Evolutionary conservation across 2,329 filamentous ascomycete species (phyloP).

Genomic region (Monilinia fructigena): DNA sequence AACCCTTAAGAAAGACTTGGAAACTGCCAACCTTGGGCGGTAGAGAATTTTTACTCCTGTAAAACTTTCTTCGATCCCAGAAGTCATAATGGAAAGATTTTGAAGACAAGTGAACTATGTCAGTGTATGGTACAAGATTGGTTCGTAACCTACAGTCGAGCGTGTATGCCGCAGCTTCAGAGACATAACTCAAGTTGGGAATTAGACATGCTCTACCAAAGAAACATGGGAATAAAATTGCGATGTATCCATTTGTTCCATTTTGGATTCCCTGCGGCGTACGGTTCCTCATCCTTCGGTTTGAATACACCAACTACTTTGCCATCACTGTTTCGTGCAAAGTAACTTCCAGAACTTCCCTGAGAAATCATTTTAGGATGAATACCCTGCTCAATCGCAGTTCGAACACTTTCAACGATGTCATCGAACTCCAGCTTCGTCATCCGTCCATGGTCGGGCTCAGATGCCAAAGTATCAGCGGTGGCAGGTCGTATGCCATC

Average conservation of each 20-base stretch:
- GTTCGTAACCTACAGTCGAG: conserved; percentile 88
- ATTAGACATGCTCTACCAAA: conserved; percentile 94
- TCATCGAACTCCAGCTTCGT: conserved; percentile 80
- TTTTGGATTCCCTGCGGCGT: conserved; percentile 94
- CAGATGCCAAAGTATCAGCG: conserved; percentile 66
- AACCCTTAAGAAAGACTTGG: conserved; percentile 95
- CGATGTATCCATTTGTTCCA: conserved; percentile 99
- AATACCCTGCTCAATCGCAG: conserved; percentile 84
- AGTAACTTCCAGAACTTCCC: conserved; percentile 96
- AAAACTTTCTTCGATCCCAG: conserved; percentile 87
- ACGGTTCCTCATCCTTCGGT: conserved; percentile 97
- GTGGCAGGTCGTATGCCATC: conserved; percentile 81
- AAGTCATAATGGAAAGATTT: conserved; percentile 99
- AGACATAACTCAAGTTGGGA: conserved; percentile 95
- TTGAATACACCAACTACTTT: conserved; percentile 98
- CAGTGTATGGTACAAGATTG: conserved; percentile 92
- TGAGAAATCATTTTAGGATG: conserved; percentile 97
- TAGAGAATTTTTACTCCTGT: conserved; percentile 80
- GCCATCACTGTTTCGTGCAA: conserved; percentile 85
- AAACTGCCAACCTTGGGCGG: conserved; percentile 94
- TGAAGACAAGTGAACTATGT: conserved; percentile 89
- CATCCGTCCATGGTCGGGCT: conserved; percentile 63
- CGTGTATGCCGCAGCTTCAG: conserved; percentile 94
- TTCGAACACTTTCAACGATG: conserved; percentile 83
- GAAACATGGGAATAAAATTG: conserved; percentile 96